Conservation (phyloP, 495 filamentous ascomycete species). For the Penicillium subrubescens region DNA sequence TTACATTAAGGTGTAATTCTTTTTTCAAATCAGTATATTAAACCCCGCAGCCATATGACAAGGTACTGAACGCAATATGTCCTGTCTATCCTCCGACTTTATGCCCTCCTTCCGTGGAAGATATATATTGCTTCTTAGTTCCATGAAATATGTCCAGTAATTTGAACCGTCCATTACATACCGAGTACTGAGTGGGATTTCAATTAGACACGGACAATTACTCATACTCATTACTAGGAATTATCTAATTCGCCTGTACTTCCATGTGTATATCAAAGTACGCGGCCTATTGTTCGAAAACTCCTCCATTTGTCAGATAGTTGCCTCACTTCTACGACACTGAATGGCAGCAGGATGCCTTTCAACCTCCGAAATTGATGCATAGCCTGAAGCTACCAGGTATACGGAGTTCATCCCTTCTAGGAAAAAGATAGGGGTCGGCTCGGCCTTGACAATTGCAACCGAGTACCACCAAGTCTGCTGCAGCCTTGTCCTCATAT, state of each 20-base stretch:
- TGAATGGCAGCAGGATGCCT: not conserved
- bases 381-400: not conserved
- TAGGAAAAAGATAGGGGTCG: not conserved
- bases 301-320: not conserved
- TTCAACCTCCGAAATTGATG: not conserved
- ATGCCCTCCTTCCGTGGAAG: no score
- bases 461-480: not conserved
- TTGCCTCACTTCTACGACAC: not conserved
- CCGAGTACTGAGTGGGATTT: no score
- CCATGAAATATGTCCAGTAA: no score
- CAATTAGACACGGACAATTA: no score
- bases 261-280: not conserved
- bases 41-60: not conserved
- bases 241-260: not conserved
- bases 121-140: no score
- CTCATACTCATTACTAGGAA: not conserved
- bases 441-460: not conserved
- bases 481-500: not conserved
- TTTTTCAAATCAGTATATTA: no score
- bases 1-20: no score
- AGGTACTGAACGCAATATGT: not conserved
- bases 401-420: not conserved
- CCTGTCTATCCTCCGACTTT: no score
- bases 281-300: not conserved
- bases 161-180: no score